Evolutionary conservation across 2,329 filamentous ascomycete genomes (phyloP).

Genomic region (Neophaeococcomyces mojaviensis): DNA sequence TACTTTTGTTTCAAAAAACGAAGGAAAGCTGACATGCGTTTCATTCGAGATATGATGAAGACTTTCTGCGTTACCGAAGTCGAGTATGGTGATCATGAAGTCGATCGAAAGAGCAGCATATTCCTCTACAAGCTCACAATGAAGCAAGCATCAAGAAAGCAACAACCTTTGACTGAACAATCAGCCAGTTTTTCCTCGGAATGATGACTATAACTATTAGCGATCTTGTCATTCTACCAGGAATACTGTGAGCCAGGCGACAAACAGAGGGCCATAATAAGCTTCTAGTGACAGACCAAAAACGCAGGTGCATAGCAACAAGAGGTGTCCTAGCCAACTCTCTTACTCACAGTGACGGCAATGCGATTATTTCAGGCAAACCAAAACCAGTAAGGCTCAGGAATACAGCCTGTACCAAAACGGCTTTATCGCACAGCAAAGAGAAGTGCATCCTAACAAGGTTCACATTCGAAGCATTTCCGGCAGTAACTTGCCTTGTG

Average conservation of each 20-base stretch:
- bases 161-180: too few species aligned
- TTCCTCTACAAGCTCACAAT: constrained; percentile 46
- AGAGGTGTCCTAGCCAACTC: not conserved
- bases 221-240: not conserved
- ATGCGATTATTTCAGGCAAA: too few species aligned
- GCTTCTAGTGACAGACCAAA: not conserved
- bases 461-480: too few species aligned
- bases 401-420: too few species aligned
- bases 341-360: not conserved
- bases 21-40: constrained; percentile 69
- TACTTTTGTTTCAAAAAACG: constrained; percentile 96
- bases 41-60: constrained; percentile 64
- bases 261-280: not conserved
- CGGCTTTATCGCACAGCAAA: too few species aligned
- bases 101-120: constrained; percentile 48
- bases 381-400: too few species aligned
- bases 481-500: too few species aligned
- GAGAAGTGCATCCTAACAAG: too few species aligned
- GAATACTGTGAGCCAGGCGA: not conserved
- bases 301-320: not conserved
- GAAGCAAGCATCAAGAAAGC: not conserved
- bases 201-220: too few species aligned
- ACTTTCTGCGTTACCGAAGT: constrained; percentile 57
- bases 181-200: too few species aligned
- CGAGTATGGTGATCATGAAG: constrained; percentile 48